A percentile compares a stretch with the other conserved stretches of the same genome.
These are phyloP conservation scores for Cystoisospora suis DNA, from an alignment of 169 alveolate genomes.

Conservation along the genomic window DNA sequence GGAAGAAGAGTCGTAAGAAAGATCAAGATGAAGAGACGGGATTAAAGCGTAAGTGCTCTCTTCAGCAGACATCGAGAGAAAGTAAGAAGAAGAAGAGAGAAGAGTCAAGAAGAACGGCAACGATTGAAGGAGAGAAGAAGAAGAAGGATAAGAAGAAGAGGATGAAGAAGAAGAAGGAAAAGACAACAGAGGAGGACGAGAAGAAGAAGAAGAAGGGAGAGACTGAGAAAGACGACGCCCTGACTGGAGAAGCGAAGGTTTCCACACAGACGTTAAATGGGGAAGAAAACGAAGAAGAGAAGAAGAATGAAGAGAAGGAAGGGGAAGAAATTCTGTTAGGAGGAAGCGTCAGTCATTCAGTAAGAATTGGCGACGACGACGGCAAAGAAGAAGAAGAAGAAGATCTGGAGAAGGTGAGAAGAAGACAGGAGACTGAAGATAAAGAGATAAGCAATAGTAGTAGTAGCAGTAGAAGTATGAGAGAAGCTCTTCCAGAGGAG, in stretches of 20 bases:
- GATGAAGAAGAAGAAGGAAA: neutral
- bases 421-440: neutral
- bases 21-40: neutral
- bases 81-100: neutral
- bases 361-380: neutral
- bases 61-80: no score
- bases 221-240: neutral
- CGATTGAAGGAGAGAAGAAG: neutral
- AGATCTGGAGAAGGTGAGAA: neutral
- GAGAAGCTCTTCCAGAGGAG: neutral
- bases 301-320: neutral
- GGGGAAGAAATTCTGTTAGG: neutral
- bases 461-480: neutral
- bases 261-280: neutral
- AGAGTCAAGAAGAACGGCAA: neutral
- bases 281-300: neutral
- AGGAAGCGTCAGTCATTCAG: neutral
- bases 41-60: neutral
- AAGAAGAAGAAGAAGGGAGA: neutral
- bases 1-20: neutral
- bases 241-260: neutral
- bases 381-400: neutral
- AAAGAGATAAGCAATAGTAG: neutral
- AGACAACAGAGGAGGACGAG: neutral
- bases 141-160: neutral